phyloP scores from a whole-genome alignment of 2,329 filamentous ascomycete species.

The Leptodontidium sp. region DNA sequence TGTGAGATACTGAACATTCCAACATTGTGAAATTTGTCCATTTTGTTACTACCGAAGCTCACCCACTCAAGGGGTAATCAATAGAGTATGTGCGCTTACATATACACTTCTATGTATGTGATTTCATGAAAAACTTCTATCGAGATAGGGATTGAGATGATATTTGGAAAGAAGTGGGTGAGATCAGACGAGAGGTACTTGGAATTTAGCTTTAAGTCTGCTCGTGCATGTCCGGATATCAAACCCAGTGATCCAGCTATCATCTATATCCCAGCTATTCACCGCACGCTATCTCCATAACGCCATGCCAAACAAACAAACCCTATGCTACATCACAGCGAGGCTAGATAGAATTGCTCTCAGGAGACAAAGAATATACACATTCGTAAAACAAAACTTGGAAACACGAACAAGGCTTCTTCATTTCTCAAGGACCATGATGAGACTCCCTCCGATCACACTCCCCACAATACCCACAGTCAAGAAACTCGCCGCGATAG shows the following conservation, averaged over 20 bases:
- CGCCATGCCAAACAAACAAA: conserved; percentile 2
- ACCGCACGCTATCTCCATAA: neutral
- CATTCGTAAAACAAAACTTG: neutral
- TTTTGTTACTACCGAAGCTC: too few relatives aligned
- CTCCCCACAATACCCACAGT: conserved; percentile 63
- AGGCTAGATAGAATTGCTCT: neutral
- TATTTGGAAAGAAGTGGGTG: too few relatives aligned
- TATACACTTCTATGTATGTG: too few relatives aligned
- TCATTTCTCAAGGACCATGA: conserved; percentile 54
- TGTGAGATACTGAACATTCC: too few relatives aligned
- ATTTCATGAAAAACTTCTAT: too few relatives aligned
- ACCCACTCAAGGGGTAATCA: too few relatives aligned
- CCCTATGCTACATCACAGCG: conserved; percentile 15
- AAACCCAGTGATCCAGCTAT: conserved; percentile 21
- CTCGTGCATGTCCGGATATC: conserved; percentile 10
- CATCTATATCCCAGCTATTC: neutral
- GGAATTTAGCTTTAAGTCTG: too few relatives aligned
- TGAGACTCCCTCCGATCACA: conserved; percentile 63
- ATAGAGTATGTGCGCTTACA: too few relatives aligned
- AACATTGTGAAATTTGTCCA: too few relatives aligned
- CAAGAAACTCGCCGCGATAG: conserved; percentile 71
- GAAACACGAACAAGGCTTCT: neutral
- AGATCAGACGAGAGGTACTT: too few relatives aligned
- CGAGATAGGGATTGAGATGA: too few relatives aligned
- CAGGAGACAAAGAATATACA: neutral